Conservation (phyloP, 2,329 filamentous ascomycete species). For the Colletotrichum godetiae region DNA sequence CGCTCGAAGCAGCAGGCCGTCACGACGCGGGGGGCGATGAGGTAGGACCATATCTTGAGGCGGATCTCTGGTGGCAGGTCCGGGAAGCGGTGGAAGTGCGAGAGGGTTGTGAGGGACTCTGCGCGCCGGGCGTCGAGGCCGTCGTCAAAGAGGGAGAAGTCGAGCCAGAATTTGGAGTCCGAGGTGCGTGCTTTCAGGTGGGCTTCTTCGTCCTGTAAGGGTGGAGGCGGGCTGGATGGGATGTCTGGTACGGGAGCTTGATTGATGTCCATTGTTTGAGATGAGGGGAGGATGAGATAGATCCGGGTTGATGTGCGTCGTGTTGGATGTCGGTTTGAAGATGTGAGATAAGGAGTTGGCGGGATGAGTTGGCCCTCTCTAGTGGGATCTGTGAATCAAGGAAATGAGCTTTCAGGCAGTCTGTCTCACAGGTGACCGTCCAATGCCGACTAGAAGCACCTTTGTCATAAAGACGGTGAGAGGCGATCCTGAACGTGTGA, state of each 20-base stretch:
- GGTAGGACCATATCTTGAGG: conserved; percentile 57
- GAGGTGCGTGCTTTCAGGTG: conserved; percentile 23
- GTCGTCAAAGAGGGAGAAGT: conserved; percentile 58
- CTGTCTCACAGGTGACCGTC: background rate
- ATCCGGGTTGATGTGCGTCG: background rate
- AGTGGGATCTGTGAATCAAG: background rate
- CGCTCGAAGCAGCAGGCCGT: conserved; percentile 54
- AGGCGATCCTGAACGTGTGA: background rate
- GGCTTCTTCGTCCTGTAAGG: conserved; percentile 13
- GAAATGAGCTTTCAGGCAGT: background rate
- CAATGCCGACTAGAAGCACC: background rate
- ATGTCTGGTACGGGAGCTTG: background rate
- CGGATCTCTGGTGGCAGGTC: conserved; percentile 60
- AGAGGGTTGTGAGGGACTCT: conserved; percentile 40
- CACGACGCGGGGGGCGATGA: conserved; percentile 58
- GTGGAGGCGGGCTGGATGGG: background rate
- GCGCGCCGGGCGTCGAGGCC: conserved; percentile 43
- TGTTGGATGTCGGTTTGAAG: background rate
- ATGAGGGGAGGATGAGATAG: background rate
- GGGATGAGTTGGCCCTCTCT: background rate
- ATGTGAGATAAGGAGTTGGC: background rate
- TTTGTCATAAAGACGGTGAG: background rate
- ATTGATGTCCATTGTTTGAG: background rate
- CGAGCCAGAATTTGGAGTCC: conserved; percentile 54
- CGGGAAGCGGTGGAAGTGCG: conserved; percentile 51